A percentile compares a stretch with the other conserved stretches of the same genome.
phyloP scores from a whole-genome alignment of 257 asterid genomes.

The Solanum sejunctum region DNA sequence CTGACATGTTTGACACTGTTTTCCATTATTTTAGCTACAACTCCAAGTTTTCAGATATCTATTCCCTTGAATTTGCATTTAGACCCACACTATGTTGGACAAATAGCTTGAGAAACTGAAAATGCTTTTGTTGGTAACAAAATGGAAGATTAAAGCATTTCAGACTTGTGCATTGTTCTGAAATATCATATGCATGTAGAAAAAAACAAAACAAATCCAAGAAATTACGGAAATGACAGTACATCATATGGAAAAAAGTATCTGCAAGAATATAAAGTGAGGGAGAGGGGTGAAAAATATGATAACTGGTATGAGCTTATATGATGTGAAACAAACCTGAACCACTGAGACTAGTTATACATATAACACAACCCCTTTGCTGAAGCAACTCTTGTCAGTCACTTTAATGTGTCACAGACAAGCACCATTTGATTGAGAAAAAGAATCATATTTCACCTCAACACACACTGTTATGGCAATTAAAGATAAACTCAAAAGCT shows the following conservation, averaged over 20 bases:
- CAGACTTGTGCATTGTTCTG: no score
- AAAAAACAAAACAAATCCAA: no score
- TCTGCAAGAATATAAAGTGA: no score
- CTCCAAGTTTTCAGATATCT: not conserved
- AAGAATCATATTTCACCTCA: not conserved
- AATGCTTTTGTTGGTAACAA: not conserved
- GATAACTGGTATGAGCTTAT: no score
- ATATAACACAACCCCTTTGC: not conserved
- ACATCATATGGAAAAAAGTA: no score
- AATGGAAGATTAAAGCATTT: no score
- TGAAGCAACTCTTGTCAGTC: not conserved
- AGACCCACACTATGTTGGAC: not conserved
- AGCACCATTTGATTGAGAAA: slow-evolving; percentile 4
- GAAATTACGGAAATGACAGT: no score
- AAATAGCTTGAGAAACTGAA: not conserved
- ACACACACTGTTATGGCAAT: not conserved
- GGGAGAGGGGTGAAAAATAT: no score
- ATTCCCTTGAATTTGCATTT: not conserved
- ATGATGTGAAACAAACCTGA: not conserved
- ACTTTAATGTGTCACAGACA: not conserved
- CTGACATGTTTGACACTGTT: not conserved
- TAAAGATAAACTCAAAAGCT: not conserved
- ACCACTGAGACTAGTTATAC: no score
- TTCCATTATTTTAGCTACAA: not conserved
- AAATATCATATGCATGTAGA: no score